Evolutionary conservation across 2,329 filamentous ascomycete genomes (phyloP).

Genomic region (Lachnellula cervina): DNA sequence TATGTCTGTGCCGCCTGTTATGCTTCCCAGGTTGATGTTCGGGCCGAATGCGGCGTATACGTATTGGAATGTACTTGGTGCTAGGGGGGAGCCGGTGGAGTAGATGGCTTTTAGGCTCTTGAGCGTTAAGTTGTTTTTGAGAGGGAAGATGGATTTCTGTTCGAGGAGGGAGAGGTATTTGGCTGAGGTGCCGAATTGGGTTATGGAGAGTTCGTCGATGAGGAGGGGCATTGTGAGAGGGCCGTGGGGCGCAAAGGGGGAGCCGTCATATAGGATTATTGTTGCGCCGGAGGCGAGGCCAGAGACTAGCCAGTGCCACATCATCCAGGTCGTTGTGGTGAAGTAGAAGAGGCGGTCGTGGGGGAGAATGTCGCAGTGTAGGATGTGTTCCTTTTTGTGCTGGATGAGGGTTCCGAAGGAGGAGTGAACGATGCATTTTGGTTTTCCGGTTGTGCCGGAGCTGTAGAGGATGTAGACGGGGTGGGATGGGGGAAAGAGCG

Average conservation of each 20-base stretch:
- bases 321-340: conserved; percentile 97
- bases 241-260: conserved; percentile 76
- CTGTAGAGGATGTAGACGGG: conserved; percentile 93
- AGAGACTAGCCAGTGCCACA: conserved; percentile 97
- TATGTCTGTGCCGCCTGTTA: conserved; percentile 95
- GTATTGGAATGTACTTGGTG: conserved; percentile 88
- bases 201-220: conserved; percentile 75
- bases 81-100: conserved; percentile 86
- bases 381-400: conserved; percentile 92
- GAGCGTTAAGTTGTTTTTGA: conserved; percentile 50
- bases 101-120: conserved; percentile 76
- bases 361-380: conserved; percentile 76
- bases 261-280: conserved; percentile 86
- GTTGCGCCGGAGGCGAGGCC: conserved; percentile 78
- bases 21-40: conserved; percentile 81
- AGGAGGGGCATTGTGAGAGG: conserved; percentile 78
- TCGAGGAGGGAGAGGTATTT: conserved; percentile 91
- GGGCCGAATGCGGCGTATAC: conserved; percentile 79
- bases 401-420: conserved; percentile 86
- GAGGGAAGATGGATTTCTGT: conserved; percentile 63
- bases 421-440: conserved; percentile 93
- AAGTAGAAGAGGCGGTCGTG: conserved; percentile 82
- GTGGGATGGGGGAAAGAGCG: conserved; percentile 76
- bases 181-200: conserved; percentile 91
- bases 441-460: conserved; percentile 78